Conservation (phyloP, 495 filamentous ascomycete genomes). For the Penicillium coprophilum region DNA sequence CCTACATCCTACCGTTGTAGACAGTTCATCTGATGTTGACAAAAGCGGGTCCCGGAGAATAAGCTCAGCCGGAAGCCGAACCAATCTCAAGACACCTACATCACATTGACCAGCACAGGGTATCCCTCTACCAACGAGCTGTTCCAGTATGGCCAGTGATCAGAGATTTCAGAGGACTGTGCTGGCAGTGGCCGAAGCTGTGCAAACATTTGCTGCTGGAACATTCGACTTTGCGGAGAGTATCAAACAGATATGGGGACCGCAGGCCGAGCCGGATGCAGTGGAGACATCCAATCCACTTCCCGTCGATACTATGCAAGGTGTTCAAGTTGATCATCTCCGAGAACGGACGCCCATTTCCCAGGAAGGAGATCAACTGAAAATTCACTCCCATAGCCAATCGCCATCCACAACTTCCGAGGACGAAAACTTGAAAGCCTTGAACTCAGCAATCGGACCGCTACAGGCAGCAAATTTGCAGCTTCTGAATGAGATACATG, state of each 20-base stretch:
- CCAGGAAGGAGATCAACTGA: not conserved
- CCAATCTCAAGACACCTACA: not conserved
- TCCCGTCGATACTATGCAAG: not conserved
- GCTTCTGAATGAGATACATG: not conserved
- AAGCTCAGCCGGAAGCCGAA: not conserved
- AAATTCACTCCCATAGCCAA: not conserved
- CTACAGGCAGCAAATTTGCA: not conserved
- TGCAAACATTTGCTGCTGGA: not conserved
- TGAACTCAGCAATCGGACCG: not conserved
- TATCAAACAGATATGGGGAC: slow-evolving; percentile 1
- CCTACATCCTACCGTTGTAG: too few relatives aligned
- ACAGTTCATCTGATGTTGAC: not conserved
- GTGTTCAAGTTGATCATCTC: not conserved
- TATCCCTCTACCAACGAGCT: not conserved
- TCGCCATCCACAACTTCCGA: not conserved
- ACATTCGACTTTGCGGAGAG: not conserved
- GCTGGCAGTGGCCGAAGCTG: not conserved
- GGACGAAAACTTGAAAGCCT: not conserved
- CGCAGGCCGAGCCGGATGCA: not conserved
- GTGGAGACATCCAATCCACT: not conserved
- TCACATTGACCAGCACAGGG: too few relatives aligned
- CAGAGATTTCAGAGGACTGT: not conserved
- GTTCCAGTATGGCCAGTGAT: not conserved
- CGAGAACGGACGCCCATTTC: not conserved
- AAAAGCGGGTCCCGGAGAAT: not conserved